Evolutionary conservation across 1,284 basidiomycete genomes (phyloP), one percentile per base, ranked within the genome.

Genomic region (Anthracocystis setariae): DNA sequence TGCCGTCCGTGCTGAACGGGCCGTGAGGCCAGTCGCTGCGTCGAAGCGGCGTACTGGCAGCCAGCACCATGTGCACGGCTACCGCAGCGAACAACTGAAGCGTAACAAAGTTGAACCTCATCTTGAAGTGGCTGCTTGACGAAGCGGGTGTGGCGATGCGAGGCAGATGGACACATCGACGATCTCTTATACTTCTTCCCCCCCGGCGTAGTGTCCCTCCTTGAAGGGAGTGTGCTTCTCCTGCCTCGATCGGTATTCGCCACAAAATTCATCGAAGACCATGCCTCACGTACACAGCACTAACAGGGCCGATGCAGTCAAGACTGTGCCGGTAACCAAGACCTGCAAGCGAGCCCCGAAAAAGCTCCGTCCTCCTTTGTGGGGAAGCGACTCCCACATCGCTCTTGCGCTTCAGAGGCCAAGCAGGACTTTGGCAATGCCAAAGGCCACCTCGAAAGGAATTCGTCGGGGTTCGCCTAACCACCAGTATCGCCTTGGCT

Each of bases 1-100:
- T 49, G 21, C 62, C 62, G 20, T 57, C 39, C 18, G 67, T 70
- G 29, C 18, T 37, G 23, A 60, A 65, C 18, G 67, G 67, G 1
- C 60, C 62, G 23, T 70, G 46, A 10, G 67, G 67, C 67, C 67
- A 70, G 10, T 50, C 55, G 43, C 50, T 50, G 17, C 51, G 59
- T n/a, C 53, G 49, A 18, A 46, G 8, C 9, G 66, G 51, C 15
- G 52, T 48, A 13, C 47, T 23, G 2, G 56, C 51, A 12, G 66
- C 59, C 4, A 59, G 21, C 1, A 46, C 55, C 8, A 51, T 48
- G 17, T 62, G 54, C 7, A 52, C 33, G n/a, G 54, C 53, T 17
- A 37, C 53, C 18, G 54, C 57, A 1, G 45, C 57, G n/a, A 67
- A 42, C 9, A 52, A 47, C 5, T 60, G 38, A 1, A 68, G 50